phyloP scores from a whole-genome alignment of 805 yeast species.

The Yarrowia divulgata region DNA sequence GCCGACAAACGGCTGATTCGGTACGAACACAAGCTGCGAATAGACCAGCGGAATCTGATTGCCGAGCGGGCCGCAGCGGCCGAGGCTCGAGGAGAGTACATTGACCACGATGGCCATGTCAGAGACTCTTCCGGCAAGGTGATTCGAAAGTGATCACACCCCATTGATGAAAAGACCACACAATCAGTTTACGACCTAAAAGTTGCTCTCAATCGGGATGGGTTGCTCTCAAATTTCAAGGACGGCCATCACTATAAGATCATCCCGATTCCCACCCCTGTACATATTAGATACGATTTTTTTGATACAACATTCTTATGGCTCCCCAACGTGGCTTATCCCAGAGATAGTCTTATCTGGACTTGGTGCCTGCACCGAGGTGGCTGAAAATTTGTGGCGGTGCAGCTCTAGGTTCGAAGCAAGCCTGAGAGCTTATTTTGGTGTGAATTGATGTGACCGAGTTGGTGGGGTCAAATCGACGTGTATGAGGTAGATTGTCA shows the following conservation, averaged over 20 bases:
- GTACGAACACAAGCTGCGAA: constrained; percentile 38
- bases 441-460: not conserved
- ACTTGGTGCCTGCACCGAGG: constrained; percentile 18
- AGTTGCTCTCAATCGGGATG: constrained; percentile 1
- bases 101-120: constrained; percentile 30
- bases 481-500: too few species aligned
- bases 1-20: constrained; percentile 39
- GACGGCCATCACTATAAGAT: too few species aligned
- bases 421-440: not conserved
- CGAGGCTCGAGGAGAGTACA: constrained; percentile 38
- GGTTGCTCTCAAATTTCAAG: not conserved
- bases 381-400: constrained; percentile 39
- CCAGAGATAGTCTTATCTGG: constrained; percentile 15
- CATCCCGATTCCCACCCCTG: not conserved
- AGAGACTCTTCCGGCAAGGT: constrained; percentile 24
- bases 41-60: constrained; percentile 14
- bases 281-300: constrained; percentile 12
- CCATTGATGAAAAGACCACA: too few species aligned
- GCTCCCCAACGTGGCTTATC: not conserved
- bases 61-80: constrained; percentile 35
- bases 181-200: not conserved
- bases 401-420: constrained; percentile 12
- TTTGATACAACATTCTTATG: not conserved
- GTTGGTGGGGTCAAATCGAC: too few species aligned
- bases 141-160: constrained; percentile 5